Base-by-base conservation (phyloP, 1,284 basidiomycete species). In the Crucibulum parvulum region DNA sequence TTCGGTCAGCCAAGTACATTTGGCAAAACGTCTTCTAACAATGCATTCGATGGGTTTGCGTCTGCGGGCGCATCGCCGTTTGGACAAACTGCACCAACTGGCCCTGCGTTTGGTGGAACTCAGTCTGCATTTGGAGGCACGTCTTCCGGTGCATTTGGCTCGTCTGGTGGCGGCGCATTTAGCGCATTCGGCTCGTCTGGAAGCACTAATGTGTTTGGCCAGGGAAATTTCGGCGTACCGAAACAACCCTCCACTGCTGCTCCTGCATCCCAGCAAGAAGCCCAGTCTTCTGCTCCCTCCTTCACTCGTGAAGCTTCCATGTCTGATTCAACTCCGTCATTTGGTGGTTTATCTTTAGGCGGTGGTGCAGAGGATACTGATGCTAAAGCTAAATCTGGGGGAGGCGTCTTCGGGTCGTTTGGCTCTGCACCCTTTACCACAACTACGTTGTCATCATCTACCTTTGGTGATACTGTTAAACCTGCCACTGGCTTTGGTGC, bases 401-500 rank as follows among this genome's bases (percentile, higher is more conserved):
- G 62, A 11, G 63, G 63, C 51, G 75, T 78, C 57, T 80, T 81
- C 62, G 79, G 79, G 7, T 67, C 75, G 1, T 72, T 76, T 37
- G 60, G 57, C 10, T 37, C 68, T 4, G 37, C 68, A 5, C 43
- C 68, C 31, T 41, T 61, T 35, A 13, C 65, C 5, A 46, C 64
- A 3, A 55, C 62, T 37, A 57, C 62, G 15, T 41, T 57, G 6
- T 50, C 70, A 35, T 51, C 65, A n/a, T 66, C 71, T 51, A 62
- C 66, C 4, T 74, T 72, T 48, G 70, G 72, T 36, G 69, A 71
- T 15, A 35, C 70, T 15, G 63, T 79, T 35, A 79, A 78, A 61
- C 79, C 78, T 18, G 72, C 77, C 0, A 72, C 71, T 37, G 78
- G 77, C 3, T 78, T 78, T 63, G 76, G 77, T 37, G 74, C 78